Base-by-base conservation (phyloP, 495 filamentous ascomycete genomes). In the Trichoderma virens region DNA sequence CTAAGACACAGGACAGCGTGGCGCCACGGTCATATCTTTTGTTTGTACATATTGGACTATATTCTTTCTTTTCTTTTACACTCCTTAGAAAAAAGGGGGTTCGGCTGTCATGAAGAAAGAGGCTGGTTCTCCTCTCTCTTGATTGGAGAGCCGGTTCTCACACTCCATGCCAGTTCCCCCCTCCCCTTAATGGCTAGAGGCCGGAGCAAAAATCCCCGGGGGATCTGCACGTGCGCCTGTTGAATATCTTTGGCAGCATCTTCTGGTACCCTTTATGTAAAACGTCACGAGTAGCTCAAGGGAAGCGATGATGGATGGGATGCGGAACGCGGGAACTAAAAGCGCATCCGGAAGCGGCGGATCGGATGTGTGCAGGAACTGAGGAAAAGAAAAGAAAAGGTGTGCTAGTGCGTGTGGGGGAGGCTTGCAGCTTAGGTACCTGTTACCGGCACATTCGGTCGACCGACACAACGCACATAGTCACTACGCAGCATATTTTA, bases 261-360 rank as follows among this genome's bases (percentile, higher is more conserved):
- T 47, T 47, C 18, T 25, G 43, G 20, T n/a, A n/a, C 23, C 51
- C 3, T 56, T 56, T 56, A 16, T 56, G 25, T 9, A 16, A 56
- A 47, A 30, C 2, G 11, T 56, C 25, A 30, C 25, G 25, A 56
- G 18, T 56, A 56, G 51, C 51, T 56, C 51, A 16, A 45, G 41
- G n/a, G 51, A 9, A 28, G 20, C 11, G 16, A 18, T 7, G 7
- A 20, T 27, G n/a, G n/a, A 28, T 56, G 51, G 25, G 51, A 56
- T 18, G 51, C 51, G 51, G 25, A 56, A 56, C 20, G 51, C 51
- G 51, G 51, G 16, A 56, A 28, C 51, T 56, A 56, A 30, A 56
- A 56, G 27, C 25, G 9, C 6, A 28, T 13, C 51, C 51, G 51
- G 51, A 56, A 30, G 51, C 51, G 51, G 51, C 51, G 51, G 51